Percentiles rank a stretch among this genome's conserved stretches.
These are phyloP conservation scores for Coniosporium tulheliwenetii DNA, from an alignment of 2,329 filamentous ascomycete species.

Conservation along the genomic window DNA sequence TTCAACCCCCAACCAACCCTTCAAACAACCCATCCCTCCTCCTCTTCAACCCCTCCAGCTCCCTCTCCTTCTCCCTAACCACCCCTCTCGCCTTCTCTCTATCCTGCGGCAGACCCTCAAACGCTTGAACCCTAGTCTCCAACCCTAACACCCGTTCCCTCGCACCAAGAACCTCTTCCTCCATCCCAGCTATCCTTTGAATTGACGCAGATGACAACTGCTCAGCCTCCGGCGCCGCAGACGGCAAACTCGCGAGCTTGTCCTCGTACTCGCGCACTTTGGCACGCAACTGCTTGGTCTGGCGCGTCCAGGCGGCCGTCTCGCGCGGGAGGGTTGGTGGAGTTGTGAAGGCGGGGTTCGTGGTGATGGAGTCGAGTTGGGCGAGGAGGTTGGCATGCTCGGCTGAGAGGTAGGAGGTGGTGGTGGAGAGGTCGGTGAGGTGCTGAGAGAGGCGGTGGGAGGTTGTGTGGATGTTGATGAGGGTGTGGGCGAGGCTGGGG, in stretches of 20 bases:
- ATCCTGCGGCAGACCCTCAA: constrained; percentile 59
- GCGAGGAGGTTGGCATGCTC: constrained; percentile 6
- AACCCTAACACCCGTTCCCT: constrained; percentile 42
- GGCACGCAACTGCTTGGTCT: constrained; percentile 47
- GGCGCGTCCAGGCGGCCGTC: constrained; percentile 60
- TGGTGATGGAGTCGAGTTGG: constrained; percentile 15
- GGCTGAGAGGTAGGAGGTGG: constrained; percentile 15
- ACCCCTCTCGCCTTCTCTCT: constrained; percentile 51
- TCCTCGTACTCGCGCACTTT: constrained; percentile 52
- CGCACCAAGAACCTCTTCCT: constrained; percentile 42
- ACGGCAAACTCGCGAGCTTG: constrained; percentile 8
- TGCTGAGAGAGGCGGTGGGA: constrained; percentile 16
- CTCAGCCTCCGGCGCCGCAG: constrained; percentile 11
- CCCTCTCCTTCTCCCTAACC: constrained; percentile 49
- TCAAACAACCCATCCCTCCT: constrained; percentile 64
- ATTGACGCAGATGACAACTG: constrained; percentile 13
- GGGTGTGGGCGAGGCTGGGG: constrained; percentile 1
- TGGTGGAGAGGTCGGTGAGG: constrained; percentile 15
- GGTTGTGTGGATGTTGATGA: not conserved
- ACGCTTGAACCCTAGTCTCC: constrained; percentile 47
- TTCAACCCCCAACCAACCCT: constrained; percentile 34
- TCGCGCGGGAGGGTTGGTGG: constrained; percentile 45
- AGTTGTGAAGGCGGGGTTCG: constrained; percentile 21
- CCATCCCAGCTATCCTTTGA: constrained; percentile 35
- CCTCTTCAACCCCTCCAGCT: constrained; percentile 45